phyloP scores from a whole-genome alignment of 148 eudicot species.

The Rheum nobile region DNA sequence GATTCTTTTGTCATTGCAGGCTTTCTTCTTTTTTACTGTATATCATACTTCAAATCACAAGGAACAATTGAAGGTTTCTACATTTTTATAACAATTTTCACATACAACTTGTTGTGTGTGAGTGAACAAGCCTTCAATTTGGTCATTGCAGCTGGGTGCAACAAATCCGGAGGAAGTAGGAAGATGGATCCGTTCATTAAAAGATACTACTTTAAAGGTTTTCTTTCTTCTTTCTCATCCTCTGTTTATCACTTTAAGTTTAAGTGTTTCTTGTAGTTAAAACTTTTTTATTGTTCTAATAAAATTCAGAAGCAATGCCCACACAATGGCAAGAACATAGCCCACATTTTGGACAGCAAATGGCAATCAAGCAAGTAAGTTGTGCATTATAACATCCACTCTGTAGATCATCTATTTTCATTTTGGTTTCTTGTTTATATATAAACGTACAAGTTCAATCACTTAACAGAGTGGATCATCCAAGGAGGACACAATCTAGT shows the following conservation, averaged over 20 bases:
- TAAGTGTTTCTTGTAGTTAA: background rate
- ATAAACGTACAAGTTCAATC: too few species aligned
- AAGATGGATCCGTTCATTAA: constrained; percentile 52
- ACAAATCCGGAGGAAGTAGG: constrained; percentile 60
- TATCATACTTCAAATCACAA: constrained; percentile 51
- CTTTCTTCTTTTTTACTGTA: constrained; percentile 54
- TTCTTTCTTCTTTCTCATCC: background rate
- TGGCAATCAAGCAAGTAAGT: constrained; percentile 53
- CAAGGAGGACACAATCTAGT: constrained; percentile 29
- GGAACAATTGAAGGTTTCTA: constrained; percentile 56
- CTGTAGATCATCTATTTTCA: background rate
- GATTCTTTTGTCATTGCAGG: constrained; percentile 21
- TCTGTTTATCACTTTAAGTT: background rate
- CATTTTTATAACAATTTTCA: constrained; percentile 5
- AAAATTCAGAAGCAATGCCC: constrained; percentile 10
- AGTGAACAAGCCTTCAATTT: background rate
- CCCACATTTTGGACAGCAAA: constrained; percentile 24
- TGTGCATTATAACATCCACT: background rate
- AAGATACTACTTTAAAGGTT: constrained; percentile 33
- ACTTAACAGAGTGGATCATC: constrained; percentile 26
- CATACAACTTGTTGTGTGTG: background rate
- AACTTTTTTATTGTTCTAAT: background rate
- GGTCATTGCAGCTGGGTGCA: constrained; percentile 40
- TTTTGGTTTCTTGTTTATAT: background rate
- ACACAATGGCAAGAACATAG: constrained; percentile 25